Conservation (phyloP, 495 filamentous ascomycete genomes). For the Annulohypoxylon nitens region DNA sequence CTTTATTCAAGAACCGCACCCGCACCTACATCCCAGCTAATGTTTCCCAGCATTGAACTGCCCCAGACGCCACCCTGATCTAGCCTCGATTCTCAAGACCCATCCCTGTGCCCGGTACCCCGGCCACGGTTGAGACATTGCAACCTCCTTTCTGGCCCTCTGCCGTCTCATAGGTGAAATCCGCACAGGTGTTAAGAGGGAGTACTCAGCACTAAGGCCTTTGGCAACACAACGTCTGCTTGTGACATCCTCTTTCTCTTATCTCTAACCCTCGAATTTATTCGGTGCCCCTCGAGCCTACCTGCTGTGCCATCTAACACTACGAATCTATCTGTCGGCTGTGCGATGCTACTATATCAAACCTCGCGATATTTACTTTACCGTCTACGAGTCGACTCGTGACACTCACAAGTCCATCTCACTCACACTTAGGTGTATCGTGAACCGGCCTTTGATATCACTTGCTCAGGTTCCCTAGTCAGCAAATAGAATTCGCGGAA, state of each 20-base stretch:
- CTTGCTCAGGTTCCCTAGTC: conserved; percentile 5
- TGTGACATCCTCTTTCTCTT: conserved; percentile 31
- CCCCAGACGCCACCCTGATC: conserved; percentile 44
- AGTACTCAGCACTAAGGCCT: conserved; percentile 26
- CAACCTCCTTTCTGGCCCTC: conserved; percentile 26
- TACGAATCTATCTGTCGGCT: conserved; percentile 24
- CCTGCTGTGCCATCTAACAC: conserved; percentile 43
- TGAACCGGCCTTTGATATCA: conserved; percentile 1
- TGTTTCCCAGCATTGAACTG: conserved; percentile 33
- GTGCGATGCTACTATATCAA: conserved; percentile 39
- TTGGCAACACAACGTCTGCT: conserved; percentile 31
- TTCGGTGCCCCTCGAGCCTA: conserved; percentile 26
- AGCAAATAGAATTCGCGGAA: background rate
- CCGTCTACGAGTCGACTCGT: conserved; percentile 29
- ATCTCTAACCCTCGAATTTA: conserved; percentile 33
- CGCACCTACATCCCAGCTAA: conserved; percentile 31
- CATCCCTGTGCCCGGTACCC: conserved; percentile 33
- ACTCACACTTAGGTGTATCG: conserved; percentile 18
- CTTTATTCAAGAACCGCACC: conserved; percentile 20
- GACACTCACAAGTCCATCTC: conserved; percentile 13
- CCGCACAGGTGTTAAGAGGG: conserved; percentile 31
- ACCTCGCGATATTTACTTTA: conserved; percentile 28
- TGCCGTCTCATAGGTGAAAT: conserved; percentile 20
- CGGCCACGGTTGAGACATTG: conserved; percentile 43
- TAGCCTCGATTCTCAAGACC: conserved; percentile 24